Base-by-base conservation (phyloP, 441 rosid genomes). In the Dalechampia spathulata region DNA sequence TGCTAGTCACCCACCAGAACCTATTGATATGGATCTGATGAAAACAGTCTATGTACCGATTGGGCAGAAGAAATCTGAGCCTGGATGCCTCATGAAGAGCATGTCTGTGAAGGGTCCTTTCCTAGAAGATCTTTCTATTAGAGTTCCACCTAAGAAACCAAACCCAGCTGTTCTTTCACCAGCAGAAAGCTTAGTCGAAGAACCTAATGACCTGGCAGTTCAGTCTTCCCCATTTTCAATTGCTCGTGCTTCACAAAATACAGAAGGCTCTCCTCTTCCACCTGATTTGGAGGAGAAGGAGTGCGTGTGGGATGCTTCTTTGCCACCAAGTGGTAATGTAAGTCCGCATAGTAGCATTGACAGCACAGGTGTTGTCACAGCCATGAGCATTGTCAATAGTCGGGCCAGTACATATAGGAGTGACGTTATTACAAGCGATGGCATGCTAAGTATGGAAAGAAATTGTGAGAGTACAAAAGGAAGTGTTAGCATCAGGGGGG, bases 271-370 rank as follows among this genome's bases (percentile, higher is more conserved):
- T 59, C 74, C 70, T 65, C 73, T 74, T 67, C 83, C 78, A 22
- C 75, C 58, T 23, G 92, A 79, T 70, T 72, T 87, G 25, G 85
- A 84, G 41, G 98, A 83, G 59, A 88, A 81, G 54, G 98, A 91
- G 72, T 87, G 96, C 62, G 87, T 91, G 34, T 91, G 96, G 98
- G 96, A 88, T 70, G 82, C 90, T 67, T 90, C 96, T 61, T 72
- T 87, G 75, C 97, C 96, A 66, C 86, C 97, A 26, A 91, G 98
- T 67, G 87, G 91, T 47, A 83, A 82, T 72, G 94, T 76, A 42
- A 87, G 96, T 63, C 96, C 98, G 10, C 95, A 70, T 41, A 85
- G 86, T 66, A 87, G 96, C 65, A 80, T 82, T 55, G 98, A 78
- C 63, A 86, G 95, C 57, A 70, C 69, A 8, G 83, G 87, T 43